Percentiles rank a stretch among this genome's conserved stretches.
Conservation (phyloP, 169 alveolate species). For the Hepatocystis sp. region DNA sequence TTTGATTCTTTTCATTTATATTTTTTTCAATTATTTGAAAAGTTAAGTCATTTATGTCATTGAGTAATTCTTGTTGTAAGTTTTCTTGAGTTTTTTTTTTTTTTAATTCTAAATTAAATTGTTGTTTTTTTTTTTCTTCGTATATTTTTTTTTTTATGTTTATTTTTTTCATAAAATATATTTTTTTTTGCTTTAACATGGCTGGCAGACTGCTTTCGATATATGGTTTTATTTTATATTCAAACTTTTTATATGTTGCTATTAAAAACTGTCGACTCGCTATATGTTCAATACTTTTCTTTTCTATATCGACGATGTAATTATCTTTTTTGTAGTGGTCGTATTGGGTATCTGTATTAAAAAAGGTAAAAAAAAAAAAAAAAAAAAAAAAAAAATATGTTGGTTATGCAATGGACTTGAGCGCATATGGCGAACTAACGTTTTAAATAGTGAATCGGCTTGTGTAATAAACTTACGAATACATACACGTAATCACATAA, state of each 20-base stretch:
- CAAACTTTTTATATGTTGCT: conserved; percentile 49
- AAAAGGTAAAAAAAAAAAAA: neutral
- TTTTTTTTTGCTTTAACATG: conserved; percentile 66
- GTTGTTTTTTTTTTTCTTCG: conserved; percentile 62
- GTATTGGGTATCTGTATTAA: conserved; percentile 16
- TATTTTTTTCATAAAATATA: conserved; percentile 30
- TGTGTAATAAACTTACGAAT: too few relatives aligned
- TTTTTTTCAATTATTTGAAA: conserved; percentile 21
- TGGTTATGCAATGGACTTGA: neutral
- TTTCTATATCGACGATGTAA: conserved; percentile 28
- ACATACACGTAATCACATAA: too few relatives aligned
- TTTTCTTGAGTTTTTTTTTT: conserved; percentile 36
- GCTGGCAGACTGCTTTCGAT: conserved; percentile 73
- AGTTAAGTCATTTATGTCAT: conserved; percentile 32
- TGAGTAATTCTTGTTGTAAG: conserved; percentile 42
- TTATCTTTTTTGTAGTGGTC: conserved; percentile 50
- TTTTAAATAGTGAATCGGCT: too few relatives aligned
- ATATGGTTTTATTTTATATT: conserved; percentile 69
- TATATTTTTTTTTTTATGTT: conserved; percentile 60
- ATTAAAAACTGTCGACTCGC: conserved; percentile 67
- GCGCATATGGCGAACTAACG: neutral
- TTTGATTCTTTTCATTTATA: conserved; percentile 4
- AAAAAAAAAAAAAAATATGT: conserved; percentile 4
- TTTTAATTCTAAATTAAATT: conserved; percentile 27
- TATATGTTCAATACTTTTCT: conserved; percentile 24